phyloP scores from a whole-genome alignment of 495 filamentous ascomycete genomes.

The Xylaria flabelliformis region DNA sequence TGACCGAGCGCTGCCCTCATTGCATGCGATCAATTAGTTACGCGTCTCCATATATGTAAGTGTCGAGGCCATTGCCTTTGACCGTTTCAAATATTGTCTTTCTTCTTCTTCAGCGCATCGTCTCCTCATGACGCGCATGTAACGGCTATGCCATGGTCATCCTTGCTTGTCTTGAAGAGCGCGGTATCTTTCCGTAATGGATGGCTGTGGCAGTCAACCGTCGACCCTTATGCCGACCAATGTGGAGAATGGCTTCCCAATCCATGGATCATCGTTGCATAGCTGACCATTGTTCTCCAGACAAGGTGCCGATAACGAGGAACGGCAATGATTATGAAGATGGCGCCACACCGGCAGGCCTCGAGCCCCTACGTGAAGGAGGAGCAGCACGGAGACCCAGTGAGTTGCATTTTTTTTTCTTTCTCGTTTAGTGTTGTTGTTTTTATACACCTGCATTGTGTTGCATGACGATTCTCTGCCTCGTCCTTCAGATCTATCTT shows the following conservation, averaged over 20 bases:
- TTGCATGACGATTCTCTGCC: neutral
- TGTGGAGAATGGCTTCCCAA: constrained; percentile 28
- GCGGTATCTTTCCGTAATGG: constrained; percentile 7
- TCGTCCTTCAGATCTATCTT: neutral
- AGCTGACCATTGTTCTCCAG: constrained; percentile 30
- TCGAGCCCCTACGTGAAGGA: constrained; percentile 41
- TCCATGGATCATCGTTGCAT: constrained; percentile 28
- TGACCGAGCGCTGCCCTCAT: neutral
- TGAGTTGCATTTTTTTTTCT: constrained; percentile 30
- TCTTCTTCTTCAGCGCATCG: neutral
- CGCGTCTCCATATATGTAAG: constrained; percentile 1
- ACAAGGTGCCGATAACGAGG: constrained; percentile 28
- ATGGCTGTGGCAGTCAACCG: constrained; percentile 9
- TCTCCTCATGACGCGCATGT: constrained; percentile 7
- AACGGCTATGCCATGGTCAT: constrained; percentile 22
- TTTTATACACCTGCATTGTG: neutral
- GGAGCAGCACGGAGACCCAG: constrained; percentile 37
- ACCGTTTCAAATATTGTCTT: neutral
- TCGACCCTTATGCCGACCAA: neutral
- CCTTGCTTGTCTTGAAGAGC: constrained; percentile 20
- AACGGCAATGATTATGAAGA: constrained; percentile 41
- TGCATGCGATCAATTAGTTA: constrained; percentile 6
- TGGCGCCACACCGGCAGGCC: constrained; percentile 42
- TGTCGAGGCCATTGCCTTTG: neutral
- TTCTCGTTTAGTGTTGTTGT: neutral